Evolutionary conservation across 192 early-diverging fungal species (phyloP).

Genomic region (Umbelopsis vinacea): DNA sequence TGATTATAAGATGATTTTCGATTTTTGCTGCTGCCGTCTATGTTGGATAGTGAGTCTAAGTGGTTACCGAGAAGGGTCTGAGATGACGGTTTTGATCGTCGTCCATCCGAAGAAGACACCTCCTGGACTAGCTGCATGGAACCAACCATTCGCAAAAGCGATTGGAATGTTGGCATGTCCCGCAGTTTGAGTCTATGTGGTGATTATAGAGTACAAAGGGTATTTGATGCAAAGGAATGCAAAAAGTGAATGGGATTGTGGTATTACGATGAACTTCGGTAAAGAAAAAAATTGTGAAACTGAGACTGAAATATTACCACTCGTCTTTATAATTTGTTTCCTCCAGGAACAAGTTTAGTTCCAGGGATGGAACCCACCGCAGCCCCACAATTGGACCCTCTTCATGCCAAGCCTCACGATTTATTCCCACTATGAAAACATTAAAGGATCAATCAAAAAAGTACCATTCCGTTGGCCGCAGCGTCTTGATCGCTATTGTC

Average conservation of each 20-base stretch:
- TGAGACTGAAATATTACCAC: constrained; percentile 13
- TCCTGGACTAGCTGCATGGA: constrained; percentile 43
- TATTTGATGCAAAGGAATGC: neutral
- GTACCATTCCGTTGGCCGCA: neutral
- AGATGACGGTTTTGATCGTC: neutral
- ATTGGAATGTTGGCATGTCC: constrained; percentile 13
- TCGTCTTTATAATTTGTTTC: neutral
- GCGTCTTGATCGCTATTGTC: neutral
- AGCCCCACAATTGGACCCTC: neutral
- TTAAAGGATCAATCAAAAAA: neutral
- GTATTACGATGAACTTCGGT: neutral
- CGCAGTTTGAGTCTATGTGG: constrained; percentile 2
- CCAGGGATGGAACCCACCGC: neutral
- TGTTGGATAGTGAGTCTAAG: neutral
- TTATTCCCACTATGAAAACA: neutral
- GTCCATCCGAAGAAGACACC: constrained; percentile 26
- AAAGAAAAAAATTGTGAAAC: constrained; percentile 15
- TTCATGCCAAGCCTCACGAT: neutral
- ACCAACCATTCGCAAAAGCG: constrained; percentile 40
- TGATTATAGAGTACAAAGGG: neutral
- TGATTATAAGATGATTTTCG: neutral
- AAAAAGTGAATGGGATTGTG: neutral
- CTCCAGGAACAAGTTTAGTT: neutral
- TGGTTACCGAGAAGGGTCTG: neutral
- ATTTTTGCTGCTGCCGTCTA: neutral